A percentile compares a stretch with the other conserved stretches of the same genome.
These are phyloP conservation scores for Sarcomyxa edulis DNA, from an alignment of 768 basidiomycete species.

Conservation along the genomic window DNA sequence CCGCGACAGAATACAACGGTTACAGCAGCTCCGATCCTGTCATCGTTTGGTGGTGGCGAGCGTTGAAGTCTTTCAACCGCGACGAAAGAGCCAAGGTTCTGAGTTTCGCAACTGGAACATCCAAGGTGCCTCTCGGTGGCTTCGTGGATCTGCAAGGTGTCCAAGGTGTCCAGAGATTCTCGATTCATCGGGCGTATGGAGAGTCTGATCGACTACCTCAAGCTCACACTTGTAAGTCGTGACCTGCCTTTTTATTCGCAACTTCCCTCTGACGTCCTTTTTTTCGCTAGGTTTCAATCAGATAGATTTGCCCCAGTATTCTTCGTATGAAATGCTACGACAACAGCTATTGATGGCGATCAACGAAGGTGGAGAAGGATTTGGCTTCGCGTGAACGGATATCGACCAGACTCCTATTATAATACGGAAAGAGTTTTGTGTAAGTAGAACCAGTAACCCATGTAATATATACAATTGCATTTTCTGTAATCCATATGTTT, in stretches of 20 bases:
- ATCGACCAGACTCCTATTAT: too few species aligned
- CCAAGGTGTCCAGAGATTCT: slow-evolving; percentile 91
- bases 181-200: slow-evolving; percentile 91
- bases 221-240: slow-evolving; percentile 77
- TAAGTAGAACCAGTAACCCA: slow-evolving; percentile 15
- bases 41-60: slow-evolving; percentile 99
- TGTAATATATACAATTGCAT: slow-evolving; percentile 15
- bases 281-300: slow-evolving; percentile 76
- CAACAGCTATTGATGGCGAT: slow-evolving; percentile 88
- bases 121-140: slow-evolving; percentile 89
- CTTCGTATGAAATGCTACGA: slow-evolving; percentile 94
- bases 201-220: slow-evolving; percentile 81
- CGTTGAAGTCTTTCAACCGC: slow-evolving; percentile 93
- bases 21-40: slow-evolving; percentile 89
- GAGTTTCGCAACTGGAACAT: slow-evolving; percentile 93
- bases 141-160: slow-evolving; percentile 95
- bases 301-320: slow-evolving; percentile 91
- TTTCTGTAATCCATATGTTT: not conserved
- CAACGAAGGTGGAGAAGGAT: slow-evolving; percentile 94
- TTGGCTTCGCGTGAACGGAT: slow-evolving; percentile 70
- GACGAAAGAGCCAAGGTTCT: slow-evolving; percentile 96
- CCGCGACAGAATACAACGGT: slow-evolving; percentile 87
- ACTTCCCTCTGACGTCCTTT: slow-evolving; percentile 11
- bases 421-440: slow-evolving; percentile 7
- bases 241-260: slow-evolving; percentile 1